These are phyloP conservation scores for Calonectria honghensis DNA, from an alignment of 2,329 filamentous ascomycete genomes.

Conservation along the genomic window DNA sequence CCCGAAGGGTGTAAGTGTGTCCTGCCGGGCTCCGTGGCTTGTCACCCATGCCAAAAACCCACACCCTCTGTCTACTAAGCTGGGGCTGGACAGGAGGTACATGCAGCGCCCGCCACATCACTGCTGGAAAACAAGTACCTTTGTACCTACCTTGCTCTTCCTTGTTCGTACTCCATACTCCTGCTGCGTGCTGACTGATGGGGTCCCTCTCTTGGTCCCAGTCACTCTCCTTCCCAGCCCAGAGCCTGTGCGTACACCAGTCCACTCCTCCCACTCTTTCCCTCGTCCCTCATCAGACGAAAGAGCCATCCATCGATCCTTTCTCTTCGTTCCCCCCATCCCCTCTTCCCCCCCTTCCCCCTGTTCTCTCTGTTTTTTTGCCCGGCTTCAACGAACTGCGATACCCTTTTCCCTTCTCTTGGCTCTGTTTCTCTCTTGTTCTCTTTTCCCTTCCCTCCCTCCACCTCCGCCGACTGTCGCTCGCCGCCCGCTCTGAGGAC, in stretches of 20 bases:
- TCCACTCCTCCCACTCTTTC: conserved; percentile 45
- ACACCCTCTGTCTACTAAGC: conserved; percentile 25
- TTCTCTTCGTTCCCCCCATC: conserved; percentile 46
- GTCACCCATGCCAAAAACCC: conserved; percentile 35
- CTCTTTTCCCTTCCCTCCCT: conserved; percentile 36
- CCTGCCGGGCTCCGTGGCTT: conserved; percentile 34
- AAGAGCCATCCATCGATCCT: conserved; percentile 55
- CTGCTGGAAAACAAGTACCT: conserved; percentile 13
- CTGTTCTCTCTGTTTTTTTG: conserved; percentile 48
- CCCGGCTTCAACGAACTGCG: conserved; percentile 47
- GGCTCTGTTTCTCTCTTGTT: conserved; percentile 48
- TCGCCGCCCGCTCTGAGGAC: conserved; percentile 53
- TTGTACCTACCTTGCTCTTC: conserved; percentile 30
- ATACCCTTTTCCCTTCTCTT: conserved; percentile 52
- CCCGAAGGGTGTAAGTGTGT: conserved; percentile 27
- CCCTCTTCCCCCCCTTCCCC: conserved; percentile 33
- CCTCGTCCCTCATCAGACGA: conserved; percentile 55
- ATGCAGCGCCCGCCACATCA: conserved; percentile 13
- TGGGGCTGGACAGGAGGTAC: conserved; percentile 30
- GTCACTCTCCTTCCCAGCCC: conserved; percentile 39
- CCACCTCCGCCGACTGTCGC: conserved; percentile 53
- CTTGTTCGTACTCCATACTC: conserved; percentile 22
- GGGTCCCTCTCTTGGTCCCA: conserved; percentile 14
- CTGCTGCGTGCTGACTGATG: conserved; percentile 33
- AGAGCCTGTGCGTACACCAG: conserved; percentile 31